These are phyloP conservation scores for Purpureocillium lavendulum DNA, from an alignment of 2,329 filamentous ascomycete species.

Conservation along the genomic window DNA sequence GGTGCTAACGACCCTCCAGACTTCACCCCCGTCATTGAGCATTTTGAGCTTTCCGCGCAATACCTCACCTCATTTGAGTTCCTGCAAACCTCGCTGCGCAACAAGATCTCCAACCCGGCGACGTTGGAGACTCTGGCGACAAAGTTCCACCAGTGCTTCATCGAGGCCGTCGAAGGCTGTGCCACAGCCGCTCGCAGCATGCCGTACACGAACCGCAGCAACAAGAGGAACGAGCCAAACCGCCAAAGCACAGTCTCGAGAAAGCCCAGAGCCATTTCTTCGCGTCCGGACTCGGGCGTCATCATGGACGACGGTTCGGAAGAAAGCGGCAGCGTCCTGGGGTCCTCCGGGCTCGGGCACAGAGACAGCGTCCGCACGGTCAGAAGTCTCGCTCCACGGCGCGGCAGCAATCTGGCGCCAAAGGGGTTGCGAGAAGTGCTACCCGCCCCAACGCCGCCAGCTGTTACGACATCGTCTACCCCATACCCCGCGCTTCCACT, in stretches of 20 bases:
- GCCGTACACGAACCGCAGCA: constrained; percentile 32
- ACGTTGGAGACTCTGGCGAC: constrained; percentile 29
- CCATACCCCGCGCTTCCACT: too few species aligned
- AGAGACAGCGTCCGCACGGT: constrained; percentile 23
- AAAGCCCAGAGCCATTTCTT: constrained; percentile 15
- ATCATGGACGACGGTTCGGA: constrained; percentile 29
- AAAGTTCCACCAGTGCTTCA: constrained; percentile 31
- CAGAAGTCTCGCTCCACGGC: constrained; percentile 5
- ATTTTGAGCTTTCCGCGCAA: constrained; percentile 27
- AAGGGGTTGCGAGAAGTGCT: constrained; percentile 13
- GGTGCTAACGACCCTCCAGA: constrained; percentile 13
- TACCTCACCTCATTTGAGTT: constrained; percentile 24
- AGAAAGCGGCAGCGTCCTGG: constrained; percentile 23
- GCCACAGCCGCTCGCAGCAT: constrained; percentile 23
- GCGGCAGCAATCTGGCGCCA: constrained; percentile 16
- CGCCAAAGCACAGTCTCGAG: constrained; percentile 13
- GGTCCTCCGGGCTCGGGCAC: constrained; percentile 12
- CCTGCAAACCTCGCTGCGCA: constrained; percentile 23
- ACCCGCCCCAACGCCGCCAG: constrained; percentile 7
- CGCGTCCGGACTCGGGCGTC: constrained; percentile 29
- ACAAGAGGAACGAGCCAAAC: constrained; percentile 25
- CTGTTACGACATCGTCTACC: not conserved
- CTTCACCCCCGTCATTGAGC: constrained; percentile 31
- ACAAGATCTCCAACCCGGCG: constrained; percentile 27
- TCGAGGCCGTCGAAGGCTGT: constrained; percentile 29